phyloP scores from a whole-genome alignment of 306 rosid species.

The Cucurbita moschata region DNA sequence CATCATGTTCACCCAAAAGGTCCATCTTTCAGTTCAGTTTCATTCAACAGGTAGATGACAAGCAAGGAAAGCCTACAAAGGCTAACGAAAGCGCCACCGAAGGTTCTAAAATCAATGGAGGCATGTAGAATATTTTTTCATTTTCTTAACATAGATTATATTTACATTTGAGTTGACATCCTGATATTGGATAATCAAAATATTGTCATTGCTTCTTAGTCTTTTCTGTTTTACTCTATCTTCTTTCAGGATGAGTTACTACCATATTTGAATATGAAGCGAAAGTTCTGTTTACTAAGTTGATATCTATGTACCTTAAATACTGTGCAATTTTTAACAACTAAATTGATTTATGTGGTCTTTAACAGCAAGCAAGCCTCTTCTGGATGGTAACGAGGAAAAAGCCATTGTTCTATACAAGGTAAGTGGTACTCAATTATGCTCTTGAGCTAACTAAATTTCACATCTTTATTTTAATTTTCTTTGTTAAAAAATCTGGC shows the following conservation, averaged over 20 bases:
- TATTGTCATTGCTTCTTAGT: too few relatives aligned
- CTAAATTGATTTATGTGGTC: constrained; percentile 7
- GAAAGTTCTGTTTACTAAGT: background rate
- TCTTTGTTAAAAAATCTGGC: constrained; percentile 17
- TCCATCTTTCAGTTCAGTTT: constrained; percentile 5
- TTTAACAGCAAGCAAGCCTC: constrained; percentile 42
- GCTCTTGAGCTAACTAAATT: background rate
- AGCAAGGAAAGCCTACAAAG: constrained; percentile 47
- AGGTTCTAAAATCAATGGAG: constrained; percentile 28
- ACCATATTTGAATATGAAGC: too few relatives aligned
- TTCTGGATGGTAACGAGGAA: constrained; percentile 59
- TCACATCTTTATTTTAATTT: constrained; percentile 7
- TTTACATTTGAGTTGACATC: background rate
- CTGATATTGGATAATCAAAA: too few relatives aligned
- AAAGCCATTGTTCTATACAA: constrained; percentile 77
- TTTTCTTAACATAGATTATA: background rate
- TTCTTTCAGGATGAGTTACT: too few relatives aligned
- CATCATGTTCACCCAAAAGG: background rate
- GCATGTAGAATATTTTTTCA: background rate
- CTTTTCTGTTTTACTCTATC: too few relatives aligned
- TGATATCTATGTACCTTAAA: background rate
- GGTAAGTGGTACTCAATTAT: constrained; percentile 30
- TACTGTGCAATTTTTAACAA: background rate
- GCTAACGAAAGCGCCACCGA: constrained; percentile 38
- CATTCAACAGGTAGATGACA: constrained; percentile 56